These are phyloP conservation scores for Mycena rebaudengoi DNA, from an alignment of 768 basidiomycete species.

Conservation along the genomic window DNA sequence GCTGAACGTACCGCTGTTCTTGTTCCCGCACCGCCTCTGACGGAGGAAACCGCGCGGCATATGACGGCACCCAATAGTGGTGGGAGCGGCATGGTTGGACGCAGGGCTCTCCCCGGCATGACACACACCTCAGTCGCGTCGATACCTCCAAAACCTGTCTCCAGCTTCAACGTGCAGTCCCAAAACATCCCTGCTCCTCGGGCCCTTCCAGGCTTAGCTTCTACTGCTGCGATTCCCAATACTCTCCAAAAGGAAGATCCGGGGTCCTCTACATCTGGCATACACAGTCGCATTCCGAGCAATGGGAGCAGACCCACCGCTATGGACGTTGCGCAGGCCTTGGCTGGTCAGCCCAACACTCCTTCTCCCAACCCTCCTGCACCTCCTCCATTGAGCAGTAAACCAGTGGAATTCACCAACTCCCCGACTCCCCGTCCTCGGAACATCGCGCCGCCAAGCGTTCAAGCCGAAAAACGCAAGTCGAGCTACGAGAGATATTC, in stretches of 20 bases:
- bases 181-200: constrained; percentile 32
- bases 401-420: constrained; percentile 14
- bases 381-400: constrained; percentile 17
- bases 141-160: constrained; percentile 17
- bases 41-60: not conserved
- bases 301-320: constrained; percentile 75
- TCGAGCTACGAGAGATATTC: constrained; percentile 77
- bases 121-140: constrained; percentile 1
- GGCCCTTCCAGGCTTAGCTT: constrained; percentile 52
- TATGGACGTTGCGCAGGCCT: constrained; percentile 80
- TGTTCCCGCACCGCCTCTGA: constrained; percentile 2
- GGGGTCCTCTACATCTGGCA: constrained; percentile 44
- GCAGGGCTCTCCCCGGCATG: constrained; percentile 26
- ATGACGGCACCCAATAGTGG: not conserved
- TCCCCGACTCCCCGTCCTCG: constrained; percentile 24
- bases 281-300: constrained; percentile 68
- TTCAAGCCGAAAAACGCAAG: constrained; percentile 63
- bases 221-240: constrained; percentile 1
- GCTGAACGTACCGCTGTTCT: constrained; percentile 9
- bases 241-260: constrained; percentile 30
- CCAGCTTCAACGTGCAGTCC: not conserved
- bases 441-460: constrained; percentile 29
- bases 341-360: constrained; percentile 47
- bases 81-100: constrained; percentile 41
- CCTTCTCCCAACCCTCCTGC: not conserved